Evolutionary conservation across 257 asterid species (phyloP).

Genomic region (Scutellaria barbata): DNA sequence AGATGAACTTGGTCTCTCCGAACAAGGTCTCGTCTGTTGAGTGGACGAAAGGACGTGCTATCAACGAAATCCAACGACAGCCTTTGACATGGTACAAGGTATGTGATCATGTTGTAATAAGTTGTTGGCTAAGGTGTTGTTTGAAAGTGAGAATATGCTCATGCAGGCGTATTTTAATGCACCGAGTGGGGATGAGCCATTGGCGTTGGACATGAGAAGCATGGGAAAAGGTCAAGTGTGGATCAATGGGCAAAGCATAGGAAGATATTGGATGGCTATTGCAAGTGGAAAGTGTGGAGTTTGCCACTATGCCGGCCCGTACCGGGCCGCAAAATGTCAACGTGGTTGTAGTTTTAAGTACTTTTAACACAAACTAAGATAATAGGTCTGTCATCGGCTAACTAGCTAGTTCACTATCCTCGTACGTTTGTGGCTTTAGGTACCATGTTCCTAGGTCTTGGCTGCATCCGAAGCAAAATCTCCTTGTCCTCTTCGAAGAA

Average conservation of each 20-base stretch:
- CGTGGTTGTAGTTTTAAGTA: conserved; percentile 77
- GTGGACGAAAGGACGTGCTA: conserved; percentile 54
- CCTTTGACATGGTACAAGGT: conserved; percentile 85
- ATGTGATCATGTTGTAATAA: background rate
- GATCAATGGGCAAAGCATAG: conserved; percentile 91
- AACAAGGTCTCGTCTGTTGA: conserved; percentile 49
- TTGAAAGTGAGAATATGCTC: background rate
- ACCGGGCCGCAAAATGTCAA: conserved; percentile 66
- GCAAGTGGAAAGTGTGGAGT: conserved; percentile 72
- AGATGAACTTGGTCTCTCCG: conserved; percentile 13
- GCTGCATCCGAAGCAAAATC: conserved; percentile 69
- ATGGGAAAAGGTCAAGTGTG: conserved; percentile 95
- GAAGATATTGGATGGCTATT: conserved; percentile 82
- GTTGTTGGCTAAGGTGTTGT: background rate
- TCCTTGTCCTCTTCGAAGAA: conserved; percentile 84
- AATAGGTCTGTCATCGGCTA: conserved; percentile 37
- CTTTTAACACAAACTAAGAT: conserved; percentile 57
- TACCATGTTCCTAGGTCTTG: conserved; percentile 94
- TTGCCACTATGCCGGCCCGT: conserved; percentile 76
- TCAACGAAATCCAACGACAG: conserved; percentile 49
- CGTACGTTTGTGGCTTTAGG: conserved; percentile 8
- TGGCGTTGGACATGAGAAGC: conserved; percentile 78
- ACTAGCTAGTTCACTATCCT: too few relatives aligned
- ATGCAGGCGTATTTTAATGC: conserved; percentile 73
- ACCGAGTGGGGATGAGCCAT: conserved; percentile 74